Evolutionary conservation across 2,329 filamentous ascomycete species (phyloP).

Genomic region (Scortechinia acanthostroma): DNA sequence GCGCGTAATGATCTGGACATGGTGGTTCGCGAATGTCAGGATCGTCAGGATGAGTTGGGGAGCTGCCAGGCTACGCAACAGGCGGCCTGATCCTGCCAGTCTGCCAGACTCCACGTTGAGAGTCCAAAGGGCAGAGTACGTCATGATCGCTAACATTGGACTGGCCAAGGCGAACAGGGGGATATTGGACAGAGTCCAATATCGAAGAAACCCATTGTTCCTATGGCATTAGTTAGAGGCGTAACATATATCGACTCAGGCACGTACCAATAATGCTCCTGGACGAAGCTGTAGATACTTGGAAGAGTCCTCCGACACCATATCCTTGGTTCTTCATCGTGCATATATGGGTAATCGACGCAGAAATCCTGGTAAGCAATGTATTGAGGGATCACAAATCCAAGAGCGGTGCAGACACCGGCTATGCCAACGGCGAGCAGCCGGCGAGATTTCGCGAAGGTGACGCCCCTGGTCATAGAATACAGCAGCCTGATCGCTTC

Average conservation of each 20-base stretch:
- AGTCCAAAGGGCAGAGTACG: constrained; percentile 45
- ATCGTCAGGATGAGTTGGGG: constrained; percentile 67
- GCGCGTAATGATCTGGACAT: constrained; percentile 88
- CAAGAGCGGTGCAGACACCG: constrained; percentile 60
- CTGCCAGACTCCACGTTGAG: constrained; percentile 9
- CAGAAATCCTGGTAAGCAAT: constrained; percentile 73
- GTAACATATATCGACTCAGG: constrained; percentile 3
- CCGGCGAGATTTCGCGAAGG: constrained; percentile 37
- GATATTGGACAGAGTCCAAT: constrained; percentile 82
- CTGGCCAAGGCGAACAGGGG: constrained; percentile 80
- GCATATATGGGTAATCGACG: too few relatives aligned
- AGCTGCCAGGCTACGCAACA: constrained; percentile 51
- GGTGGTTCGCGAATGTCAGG: constrained; percentile 72
- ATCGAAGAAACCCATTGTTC: constrained; percentile 80
- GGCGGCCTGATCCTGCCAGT: constrained; percentile 6
- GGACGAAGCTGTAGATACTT: constrained; percentile 87
- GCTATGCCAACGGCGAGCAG: constrained; percentile 46
- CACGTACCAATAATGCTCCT: constrained; percentile 79
- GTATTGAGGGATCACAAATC: constrained; percentile 66
- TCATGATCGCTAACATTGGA: constrained; percentile 67
- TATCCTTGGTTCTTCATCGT: constrained; percentile 32
- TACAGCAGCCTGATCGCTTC: constrained; percentile 36
- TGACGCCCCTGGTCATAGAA: not conserved
- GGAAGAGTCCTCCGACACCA: constrained; percentile 75
- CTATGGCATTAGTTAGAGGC: constrained; percentile 31